Base-by-base conservation (phyloP, 768 basidiomycete species). In the Tricholoma furcatifolium region DNA sequence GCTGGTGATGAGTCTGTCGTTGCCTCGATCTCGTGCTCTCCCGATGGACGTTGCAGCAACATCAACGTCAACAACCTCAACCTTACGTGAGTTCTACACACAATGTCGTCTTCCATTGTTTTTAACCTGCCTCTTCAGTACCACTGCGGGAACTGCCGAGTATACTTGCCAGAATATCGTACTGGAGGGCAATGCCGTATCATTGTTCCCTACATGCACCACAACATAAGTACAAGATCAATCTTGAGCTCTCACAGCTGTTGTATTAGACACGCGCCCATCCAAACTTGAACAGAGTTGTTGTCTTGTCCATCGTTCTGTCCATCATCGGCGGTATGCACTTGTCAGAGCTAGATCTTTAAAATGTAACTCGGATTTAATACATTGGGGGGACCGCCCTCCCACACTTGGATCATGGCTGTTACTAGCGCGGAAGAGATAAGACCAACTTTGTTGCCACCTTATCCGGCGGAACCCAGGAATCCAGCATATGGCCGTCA, bases 131-230 rank as follows among this genome's bases (percentile, higher is more conserved):
- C 14, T 21, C 60, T 20, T 24, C 60, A 82, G 65, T 60, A 70
- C 60, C 51, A 73, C 66, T 32, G 69, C 66, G 30, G 78, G 79
- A n/a, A 65, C 61, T 4, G 74, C 81, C 3, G 66, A 70, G 34
- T 84, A 72, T 60, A 66, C 70, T 3, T 84, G 84, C 63, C 75
- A 80, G 60, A 84, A 83, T 56, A 70, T 83, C n/a, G 67, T 71
- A 14, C 58, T 81, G 30, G 68, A 63, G 4, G 80, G 80, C 12
- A 70, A 73, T 55, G 58, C 76, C 1, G 78, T 75, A 1, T 63
- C 65, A 5, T 56, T 79, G 30, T 82, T 82, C 62, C 71, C 72
- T 15, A 56, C 63, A 27, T 76, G 74, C 54, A 64, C 66, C 21
- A 56, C 55, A 43, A 74, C 72, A 11, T 70, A 53, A 58, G 34